Conservation (phyloP, 352 stramenopile species). For the Phytophthora pinifolia region DNA sequence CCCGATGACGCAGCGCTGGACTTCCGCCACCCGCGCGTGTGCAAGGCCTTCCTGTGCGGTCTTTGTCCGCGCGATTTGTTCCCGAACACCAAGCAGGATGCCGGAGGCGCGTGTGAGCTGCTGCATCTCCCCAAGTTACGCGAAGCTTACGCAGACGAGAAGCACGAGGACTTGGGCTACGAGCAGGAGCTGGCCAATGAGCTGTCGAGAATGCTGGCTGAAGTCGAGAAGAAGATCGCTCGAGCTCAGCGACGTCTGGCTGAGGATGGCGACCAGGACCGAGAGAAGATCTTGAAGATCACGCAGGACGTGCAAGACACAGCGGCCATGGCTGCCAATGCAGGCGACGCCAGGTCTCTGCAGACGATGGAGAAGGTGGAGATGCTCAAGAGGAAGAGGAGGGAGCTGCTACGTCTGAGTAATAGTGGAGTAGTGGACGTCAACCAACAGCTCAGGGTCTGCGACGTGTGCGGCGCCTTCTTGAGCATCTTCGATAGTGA, state of each 20-base stretch:
- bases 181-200: conserved; percentile 70
- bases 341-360: conserved; percentile 56
- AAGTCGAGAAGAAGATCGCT: conserved; percentile 86
- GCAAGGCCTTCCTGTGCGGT: conserved; percentile 80
- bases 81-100: conserved; percentile 89
- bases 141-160: conserved; percentile 46
- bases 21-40: conserved; percentile 73
- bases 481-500: conserved; percentile 93
- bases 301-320: conserved; percentile 70
- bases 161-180: conserved; percentile 55
- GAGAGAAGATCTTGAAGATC: conserved; percentile 67
- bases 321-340: conserved; percentile 59
- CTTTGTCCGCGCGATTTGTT: conserved; percentile 90
- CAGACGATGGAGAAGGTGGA: conserved; percentile 67
- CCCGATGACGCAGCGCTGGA: conserved; percentile 77
- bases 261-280: conserved; percentile 45
- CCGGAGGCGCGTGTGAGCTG: conserved; percentile 57
- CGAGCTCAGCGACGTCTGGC: conserved; percentile 68
- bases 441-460: conserved; percentile 88
- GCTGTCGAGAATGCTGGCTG: conserved; percentile 54
- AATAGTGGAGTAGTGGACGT: conserved; percentile 39
- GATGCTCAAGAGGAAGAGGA: conserved; percentile 45
- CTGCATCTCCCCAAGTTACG: conserved; percentile 77
- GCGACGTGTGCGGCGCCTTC: conserved; percentile 91
- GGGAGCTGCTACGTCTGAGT: conserved; percentile 22